phyloP scores from a whole-genome alignment of 371 early-diverging fungal genomes.

The Apophysomyces trapeziformis region DNA sequence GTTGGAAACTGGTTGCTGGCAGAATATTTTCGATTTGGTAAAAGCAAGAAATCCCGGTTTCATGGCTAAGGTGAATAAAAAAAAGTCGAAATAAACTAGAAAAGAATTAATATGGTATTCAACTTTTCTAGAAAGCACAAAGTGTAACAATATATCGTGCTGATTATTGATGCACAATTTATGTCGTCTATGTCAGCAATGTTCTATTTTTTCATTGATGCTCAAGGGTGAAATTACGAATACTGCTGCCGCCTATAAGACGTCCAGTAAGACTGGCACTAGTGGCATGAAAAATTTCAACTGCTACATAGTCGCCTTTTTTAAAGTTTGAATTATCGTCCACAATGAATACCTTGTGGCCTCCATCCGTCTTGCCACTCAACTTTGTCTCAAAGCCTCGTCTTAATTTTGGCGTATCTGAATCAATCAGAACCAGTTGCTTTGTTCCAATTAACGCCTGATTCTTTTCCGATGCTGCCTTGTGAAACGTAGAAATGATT shows the following conservation, averaged over 20 bases:
- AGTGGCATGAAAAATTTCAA: slow-evolving; percentile 32
- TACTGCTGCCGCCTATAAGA: slow-evolving; percentile 21
- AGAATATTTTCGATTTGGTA: too few relatives aligned
- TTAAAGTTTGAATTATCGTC: slow-evolving; percentile 15
- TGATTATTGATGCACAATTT: too few relatives aligned
- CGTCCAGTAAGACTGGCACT: slow-evolving; percentile 43
- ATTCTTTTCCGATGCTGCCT: slow-evolving; percentile 58
- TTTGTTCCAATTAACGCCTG: slow-evolving; percentile 54
- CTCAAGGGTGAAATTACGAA: slow-evolving; percentile 17
- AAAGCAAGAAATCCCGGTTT: too few relatives aligned
- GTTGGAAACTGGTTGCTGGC: too few relatives aligned
- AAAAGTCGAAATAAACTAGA: too few relatives aligned
- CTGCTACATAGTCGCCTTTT: slow-evolving; percentile 45
- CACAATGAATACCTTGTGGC: slow-evolving; percentile 57
- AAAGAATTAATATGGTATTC: too few relatives aligned
- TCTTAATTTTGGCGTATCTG: slow-evolving; percentile 51
- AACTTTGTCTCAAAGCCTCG: slow-evolving; percentile 38
- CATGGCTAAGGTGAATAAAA: too few relatives aligned
- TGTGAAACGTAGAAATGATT: slow-evolving; percentile 71
- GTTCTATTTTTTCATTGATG: background rate
- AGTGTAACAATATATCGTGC: too few relatives aligned
- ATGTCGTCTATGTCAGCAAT: too few relatives aligned
- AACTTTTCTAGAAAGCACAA: too few relatives aligned
- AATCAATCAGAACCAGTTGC: slow-evolving; percentile 73
- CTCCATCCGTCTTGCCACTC: slow-evolving; percentile 64